These are phyloP conservation scores for Fistulina hepatica DNA, from an alignment of 1,284 basidiomycete genomes.

Conservation along the genomic window DNA sequence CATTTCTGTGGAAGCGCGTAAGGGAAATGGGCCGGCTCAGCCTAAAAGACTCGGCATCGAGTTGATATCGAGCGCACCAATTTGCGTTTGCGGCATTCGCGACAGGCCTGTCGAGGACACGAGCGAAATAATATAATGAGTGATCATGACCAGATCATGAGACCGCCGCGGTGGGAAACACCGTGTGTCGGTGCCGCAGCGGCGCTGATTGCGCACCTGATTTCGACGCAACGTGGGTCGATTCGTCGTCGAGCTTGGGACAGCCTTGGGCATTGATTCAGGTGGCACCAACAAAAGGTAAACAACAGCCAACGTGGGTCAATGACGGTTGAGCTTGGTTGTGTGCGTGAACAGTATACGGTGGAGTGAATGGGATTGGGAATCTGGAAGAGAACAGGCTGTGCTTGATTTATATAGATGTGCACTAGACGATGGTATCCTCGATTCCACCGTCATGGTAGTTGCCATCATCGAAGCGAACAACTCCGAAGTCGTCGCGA, in stretches of 20 bases:
- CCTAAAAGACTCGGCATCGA: neutral
- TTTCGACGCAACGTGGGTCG: slow-evolving; percentile 67
- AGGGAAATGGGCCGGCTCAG: slow-evolving; percentile 5
- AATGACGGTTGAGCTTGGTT: too few species aligned
- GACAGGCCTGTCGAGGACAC: slow-evolving; percentile 51
- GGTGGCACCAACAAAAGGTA: too few species aligned
- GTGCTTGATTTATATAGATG: too few species aligned
- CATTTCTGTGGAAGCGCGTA: slow-evolving; percentile 49
- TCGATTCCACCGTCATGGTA: too few species aligned
- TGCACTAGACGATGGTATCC: too few species aligned
- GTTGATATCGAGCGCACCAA: slow-evolving; percentile 41
- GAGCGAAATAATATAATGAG: too few species aligned
- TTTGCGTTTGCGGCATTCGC: slow-evolving; percentile 70
- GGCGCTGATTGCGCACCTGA: slow-evolving; percentile 36
- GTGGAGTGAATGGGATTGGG: neutral
- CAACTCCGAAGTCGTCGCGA: too few species aligned
- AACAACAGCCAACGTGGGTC: too few species aligned
- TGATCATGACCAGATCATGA: too few species aligned
- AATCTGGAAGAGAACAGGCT: neutral
- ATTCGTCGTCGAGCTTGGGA: slow-evolving; percentile 24
- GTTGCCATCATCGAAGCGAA: too few species aligned
- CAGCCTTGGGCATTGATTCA: slow-evolving; percentile 61
- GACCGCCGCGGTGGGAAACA: too few species aligned
- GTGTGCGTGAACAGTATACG: slow-evolving; percentile 2
- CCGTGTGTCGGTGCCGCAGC: slow-evolving; percentile 1